Conservation (phyloP, 768 basidiomycete genomes). For the Leucocoprinus birnbaumii region DNA sequence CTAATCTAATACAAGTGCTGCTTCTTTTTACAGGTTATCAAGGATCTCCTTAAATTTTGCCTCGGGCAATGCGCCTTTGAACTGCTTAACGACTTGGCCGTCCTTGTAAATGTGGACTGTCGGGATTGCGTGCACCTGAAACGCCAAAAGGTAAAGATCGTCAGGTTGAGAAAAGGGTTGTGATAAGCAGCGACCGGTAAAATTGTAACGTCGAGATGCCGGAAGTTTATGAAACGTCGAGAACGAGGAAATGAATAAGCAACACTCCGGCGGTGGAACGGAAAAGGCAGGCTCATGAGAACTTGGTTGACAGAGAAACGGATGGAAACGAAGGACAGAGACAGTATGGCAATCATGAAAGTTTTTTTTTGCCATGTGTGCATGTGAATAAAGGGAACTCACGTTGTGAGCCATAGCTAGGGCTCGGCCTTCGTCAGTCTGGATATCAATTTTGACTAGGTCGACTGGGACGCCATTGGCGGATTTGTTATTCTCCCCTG, state of each 20-base stretch:
- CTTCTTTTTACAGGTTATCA: slow-evolving; percentile 28
- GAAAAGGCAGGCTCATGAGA: slow-evolving; percentile 1
- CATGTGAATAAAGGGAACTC: slow-evolving; percentile 9
- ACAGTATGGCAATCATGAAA: slow-evolving; percentile 1
- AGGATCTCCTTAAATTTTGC: slow-evolving; percentile 43
- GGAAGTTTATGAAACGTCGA: slow-evolving; percentile 2
- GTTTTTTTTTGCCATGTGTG: too few species aligned
- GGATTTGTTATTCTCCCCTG: slow-evolving; percentile 40
- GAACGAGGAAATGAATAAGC: not conserved
- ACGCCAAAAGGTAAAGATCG: not conserved
- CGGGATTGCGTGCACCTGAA: slow-evolving; percentile 70
- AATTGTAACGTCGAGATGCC: not conserved
- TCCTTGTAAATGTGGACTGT: slow-evolving; percentile 77
- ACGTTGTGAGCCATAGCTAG: slow-evolving; percentile 56
- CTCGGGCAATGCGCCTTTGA: slow-evolving; percentile 58
- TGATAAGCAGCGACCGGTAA: not conserved
- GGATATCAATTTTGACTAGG: slow-evolving; percentile 68
- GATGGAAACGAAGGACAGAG: not conserved
- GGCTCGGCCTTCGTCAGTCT: slow-evolving; percentile 47
- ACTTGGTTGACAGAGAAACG: not conserved
- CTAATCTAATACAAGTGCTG: too few species aligned
- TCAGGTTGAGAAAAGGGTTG: not conserved
- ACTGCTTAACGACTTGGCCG: slow-evolving; percentile 55
- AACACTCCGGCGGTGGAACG: not conserved
- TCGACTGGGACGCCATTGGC: slow-evolving; percentile 60